These are phyloP conservation scores for Magnolia officinalis DNA, from an alignment of 164 flowering plant species.

Conservation along the genomic window DNA sequence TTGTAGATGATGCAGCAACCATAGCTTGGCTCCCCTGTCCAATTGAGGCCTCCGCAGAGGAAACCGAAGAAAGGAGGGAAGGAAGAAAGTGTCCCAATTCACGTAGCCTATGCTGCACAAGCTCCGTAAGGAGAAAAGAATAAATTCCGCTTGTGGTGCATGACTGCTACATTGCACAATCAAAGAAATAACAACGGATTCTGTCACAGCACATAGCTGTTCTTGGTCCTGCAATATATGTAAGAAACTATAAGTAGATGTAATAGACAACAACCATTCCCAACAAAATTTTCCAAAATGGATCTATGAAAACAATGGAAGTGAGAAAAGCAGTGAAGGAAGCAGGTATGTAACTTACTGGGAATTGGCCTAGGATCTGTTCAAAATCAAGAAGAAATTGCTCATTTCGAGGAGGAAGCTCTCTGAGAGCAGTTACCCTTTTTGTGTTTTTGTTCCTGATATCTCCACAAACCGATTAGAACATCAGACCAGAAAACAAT, in stretches of 20 bases:
- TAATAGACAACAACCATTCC: constrained; percentile 7
- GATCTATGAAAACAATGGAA: not conserved
- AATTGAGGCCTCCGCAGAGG: constrained; percentile 60
- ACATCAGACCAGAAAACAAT: not conserved
- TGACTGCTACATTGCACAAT: constrained; percentile 88
- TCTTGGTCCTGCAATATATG: constrained; percentile 70
- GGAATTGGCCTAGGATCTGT: constrained; percentile 68
- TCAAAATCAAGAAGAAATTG: constrained; percentile 86
- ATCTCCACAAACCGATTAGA: not conserved
- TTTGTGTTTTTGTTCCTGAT: constrained; percentile 83
- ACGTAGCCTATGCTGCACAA: constrained; percentile 68
- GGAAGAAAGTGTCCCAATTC: constrained; percentile 94
- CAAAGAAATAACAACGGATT: constrained; percentile 75
- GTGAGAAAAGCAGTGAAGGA: not conserved
- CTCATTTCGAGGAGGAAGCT: constrained; percentile 87
- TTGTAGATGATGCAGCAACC: constrained; percentile 38
- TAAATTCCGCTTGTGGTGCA: constrained; percentile 88
- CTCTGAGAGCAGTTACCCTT: constrained; percentile 75
- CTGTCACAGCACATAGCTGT: constrained; percentile 75
- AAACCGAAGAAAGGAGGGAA: constrained; percentile 78
- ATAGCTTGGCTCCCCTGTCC: constrained; percentile 55
- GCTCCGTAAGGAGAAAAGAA: constrained; percentile 79
- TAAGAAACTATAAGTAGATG: constrained; percentile 4
- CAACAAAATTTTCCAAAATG: not conserved
- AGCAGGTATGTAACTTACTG: constrained; percentile 38